Percentiles rank a stretch among this genome's conserved stretches.
Evolutionary conservation across 2,329 filamentous ascomycete genomes (phyloP).

Genomic region (Clonostachys sp.): DNA sequence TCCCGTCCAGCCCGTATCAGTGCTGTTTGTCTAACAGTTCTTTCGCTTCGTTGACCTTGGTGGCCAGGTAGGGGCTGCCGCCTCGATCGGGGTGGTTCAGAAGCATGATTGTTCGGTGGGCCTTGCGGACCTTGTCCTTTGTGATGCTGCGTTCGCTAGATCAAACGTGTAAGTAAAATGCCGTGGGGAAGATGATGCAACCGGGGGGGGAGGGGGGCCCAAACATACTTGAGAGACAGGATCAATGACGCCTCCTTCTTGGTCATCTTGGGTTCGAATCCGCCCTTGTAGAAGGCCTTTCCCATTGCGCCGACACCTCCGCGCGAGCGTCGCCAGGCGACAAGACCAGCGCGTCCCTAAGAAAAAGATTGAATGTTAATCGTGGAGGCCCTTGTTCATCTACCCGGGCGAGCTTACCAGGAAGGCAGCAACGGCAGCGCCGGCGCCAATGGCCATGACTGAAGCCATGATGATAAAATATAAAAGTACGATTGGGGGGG

Average conservation of each 20-base stretch:
- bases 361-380: slow-evolving; percentile 6
- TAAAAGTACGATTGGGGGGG: background rate
- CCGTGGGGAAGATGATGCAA: background rate
- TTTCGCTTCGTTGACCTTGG: slow-evolving; percentile 98
- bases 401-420: slow-evolving; percentile 28
- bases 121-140: slow-evolving; percentile 93
- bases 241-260: slow-evolving; percentile 87
- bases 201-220: too few relatives aligned
- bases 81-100: slow-evolving; percentile 97
- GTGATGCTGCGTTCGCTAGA: slow-evolving; percentile 77
- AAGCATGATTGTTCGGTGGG: slow-evolving; percentile 92
- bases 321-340: slow-evolving; percentile 80
- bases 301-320: slow-evolving; percentile 76
- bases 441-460: slow-evolving; percentile 38
- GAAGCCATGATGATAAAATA: slow-evolving; percentile 27
- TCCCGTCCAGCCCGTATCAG: slow-evolving; percentile 7
- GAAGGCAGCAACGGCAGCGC: slow-evolving; percentile 46
- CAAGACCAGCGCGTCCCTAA: slow-evolving; percentile 86
- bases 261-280: slow-evolving; percentile 96
- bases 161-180: background rate
- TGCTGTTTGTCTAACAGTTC: slow-evolving; percentile 81
- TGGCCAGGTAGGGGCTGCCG: slow-evolving; percentile 92
- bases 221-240: slow-evolving; percentile 74
- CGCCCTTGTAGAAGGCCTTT: slow-evolving; percentile 94
- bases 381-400: background rate